Percentiles rank a stretch among this genome's conserved stretches.
Conservation (phyloP, 2,329 filamentous ascomycete genomes). For the Xenoacremonium recifei region DNA sequence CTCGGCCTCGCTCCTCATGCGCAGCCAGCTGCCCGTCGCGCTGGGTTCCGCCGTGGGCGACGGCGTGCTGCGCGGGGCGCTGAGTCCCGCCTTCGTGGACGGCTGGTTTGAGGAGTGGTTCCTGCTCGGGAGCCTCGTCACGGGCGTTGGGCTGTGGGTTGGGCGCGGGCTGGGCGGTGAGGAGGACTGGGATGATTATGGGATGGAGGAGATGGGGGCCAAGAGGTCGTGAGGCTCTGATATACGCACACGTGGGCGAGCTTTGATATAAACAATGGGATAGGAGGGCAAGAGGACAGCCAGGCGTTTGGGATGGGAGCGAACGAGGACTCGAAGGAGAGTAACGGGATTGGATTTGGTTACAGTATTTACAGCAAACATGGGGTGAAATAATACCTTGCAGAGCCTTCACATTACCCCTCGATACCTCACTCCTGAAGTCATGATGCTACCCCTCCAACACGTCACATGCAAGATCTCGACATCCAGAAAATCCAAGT, state of each 20-base stretch:
- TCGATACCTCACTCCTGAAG: too few species aligned
- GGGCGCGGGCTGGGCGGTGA: slow-evolving; percentile 59
- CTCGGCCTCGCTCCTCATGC: slow-evolving; percentile 70
- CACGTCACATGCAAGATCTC: too few species aligned
- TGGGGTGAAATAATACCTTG: too few species aligned
- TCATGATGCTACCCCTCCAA: too few species aligned
- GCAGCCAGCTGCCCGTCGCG: slow-evolving; percentile 75
- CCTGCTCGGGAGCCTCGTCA: slow-evolving; percentile 63
- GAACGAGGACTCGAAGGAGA: too few species aligned
- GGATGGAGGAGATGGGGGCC: slow-evolving; percentile 67
- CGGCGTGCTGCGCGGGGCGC: slow-evolving; percentile 74
- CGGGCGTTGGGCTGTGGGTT: slow-evolving; percentile 70
- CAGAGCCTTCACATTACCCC: too few species aligned
- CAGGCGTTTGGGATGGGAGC: too few species aligned
- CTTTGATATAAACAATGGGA: background rate
- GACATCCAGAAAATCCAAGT: too few species aligned
- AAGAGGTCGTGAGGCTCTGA: slow-evolving; percentile 53
- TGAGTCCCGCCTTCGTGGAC: slow-evolving; percentile 60
- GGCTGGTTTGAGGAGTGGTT: slow-evolving; percentile 91
- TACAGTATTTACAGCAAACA: too few species aligned
- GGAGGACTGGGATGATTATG: slow-evolving; percentile 61
- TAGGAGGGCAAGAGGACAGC: too few species aligned
- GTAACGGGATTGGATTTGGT: too few species aligned
- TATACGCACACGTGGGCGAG: background rate
- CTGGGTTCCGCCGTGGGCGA: slow-evolving; percentile 73